Evolutionary conservation across 345 rosid genomes (phyloP).

Genomic region (Acer campestre): DNA sequence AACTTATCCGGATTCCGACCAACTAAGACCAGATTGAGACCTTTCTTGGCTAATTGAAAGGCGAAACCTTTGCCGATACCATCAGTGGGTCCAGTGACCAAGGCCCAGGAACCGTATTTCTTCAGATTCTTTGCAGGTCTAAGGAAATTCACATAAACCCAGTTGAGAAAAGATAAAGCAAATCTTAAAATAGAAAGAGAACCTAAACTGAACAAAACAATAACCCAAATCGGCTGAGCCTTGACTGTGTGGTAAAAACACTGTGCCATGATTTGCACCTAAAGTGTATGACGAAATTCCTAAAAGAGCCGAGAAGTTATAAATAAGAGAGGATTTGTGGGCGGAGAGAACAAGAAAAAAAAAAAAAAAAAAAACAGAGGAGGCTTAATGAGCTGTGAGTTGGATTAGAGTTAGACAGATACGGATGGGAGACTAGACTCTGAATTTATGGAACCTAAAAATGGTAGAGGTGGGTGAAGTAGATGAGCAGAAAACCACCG

Average conservation of each 20-base stretch:
- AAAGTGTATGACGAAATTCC: neutral
- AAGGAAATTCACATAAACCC: constrained; percentile 84
- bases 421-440: neutral
- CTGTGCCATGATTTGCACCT: constrained; percentile 43
- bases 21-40: constrained; percentile 80
- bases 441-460: neutral
- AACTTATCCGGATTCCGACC: constrained; percentile 77
- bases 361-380: constrained; percentile 7
- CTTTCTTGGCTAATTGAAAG: constrained; percentile 71
- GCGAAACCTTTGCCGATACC: constrained; percentile 95
- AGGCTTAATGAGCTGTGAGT: neutral
- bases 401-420: neutral
- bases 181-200: constrained; percentile 53
- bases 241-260: constrained; percentile 50
- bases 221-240: constrained; percentile 70
- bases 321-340: neutral
- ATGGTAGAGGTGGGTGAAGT: constrained; percentile 39
- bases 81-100: constrained; percentile 89
- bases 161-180: constrained; percentile 44
- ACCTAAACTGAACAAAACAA: constrained; percentile 57
- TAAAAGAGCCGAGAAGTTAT: neutral
- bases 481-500: constrained; percentile 74
- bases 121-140: constrained; percentile 81
- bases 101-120: constrained; percentile 95
- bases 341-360: neutral